phyloP scores from a whole-genome alignment of 2,329 filamentous ascomycete genomes.

The Aspergillus novofumigatus region DNA sequence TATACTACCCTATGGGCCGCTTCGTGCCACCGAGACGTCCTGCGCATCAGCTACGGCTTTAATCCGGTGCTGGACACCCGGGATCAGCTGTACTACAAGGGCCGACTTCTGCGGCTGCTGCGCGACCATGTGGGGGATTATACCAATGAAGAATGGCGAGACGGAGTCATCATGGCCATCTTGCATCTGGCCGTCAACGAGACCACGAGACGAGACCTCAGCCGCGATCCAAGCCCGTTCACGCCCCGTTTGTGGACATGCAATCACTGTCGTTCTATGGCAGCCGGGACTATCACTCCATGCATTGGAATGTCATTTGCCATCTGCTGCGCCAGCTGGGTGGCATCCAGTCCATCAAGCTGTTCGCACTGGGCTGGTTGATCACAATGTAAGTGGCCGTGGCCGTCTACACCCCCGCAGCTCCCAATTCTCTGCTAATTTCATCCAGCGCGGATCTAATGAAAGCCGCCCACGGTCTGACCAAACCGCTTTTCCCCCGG shows the following conservation, averaged over 20 bases:
- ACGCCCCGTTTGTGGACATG: slow-evolving; percentile 1
- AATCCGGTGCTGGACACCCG: slow-evolving; percentile 1
- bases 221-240: slow-evolving; percentile 7
- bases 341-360: slow-evolving; percentile 1
- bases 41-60: slow-evolving; percentile 3
- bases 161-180: slow-evolving; percentile 5
- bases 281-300: slow-evolving; percentile 4
- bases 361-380: slow-evolving; percentile 4
- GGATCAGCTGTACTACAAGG: slow-evolving; percentile 6
- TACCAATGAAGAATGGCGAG: not conserved
- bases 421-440: not conserved
- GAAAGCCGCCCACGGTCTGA: slow-evolving; percentile 1
- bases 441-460: slow-evolving; percentile 1
- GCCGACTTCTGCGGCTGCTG: not conserved
- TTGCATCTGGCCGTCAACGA: slow-evolving; percentile 7
- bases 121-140: slow-evolving; percentile 1
- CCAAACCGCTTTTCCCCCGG: slow-evolving; percentile 4
- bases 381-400: not conserved
- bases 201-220: not conserved
- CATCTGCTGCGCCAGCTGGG: slow-evolving; percentile 3
- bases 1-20: slow-evolving; percentile 4
- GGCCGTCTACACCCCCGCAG: not conserved
- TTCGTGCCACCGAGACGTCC: slow-evolving; percentile 7
- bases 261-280: slow-evolving; percentile 6
- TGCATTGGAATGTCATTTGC: slow-evolving; percentile 7